These are phyloP conservation scores for Pyrenophora graminea DNA, from an alignment of 2,329 filamentous ascomycete species.

Conservation along the genomic window DNA sequence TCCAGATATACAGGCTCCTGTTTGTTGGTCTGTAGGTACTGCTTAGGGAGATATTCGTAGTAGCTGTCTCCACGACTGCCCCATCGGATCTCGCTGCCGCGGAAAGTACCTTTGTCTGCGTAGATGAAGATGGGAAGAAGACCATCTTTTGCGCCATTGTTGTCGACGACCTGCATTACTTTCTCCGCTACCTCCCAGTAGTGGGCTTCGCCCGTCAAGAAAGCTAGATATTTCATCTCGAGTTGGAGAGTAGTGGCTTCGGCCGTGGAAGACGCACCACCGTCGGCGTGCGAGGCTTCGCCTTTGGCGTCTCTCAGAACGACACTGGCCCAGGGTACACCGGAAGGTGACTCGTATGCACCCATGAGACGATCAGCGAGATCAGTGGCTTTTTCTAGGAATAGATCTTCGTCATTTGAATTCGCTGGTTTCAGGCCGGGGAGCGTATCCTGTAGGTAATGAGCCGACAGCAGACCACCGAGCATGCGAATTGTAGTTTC, in stretches of 20 bases:
- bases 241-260: constrained; percentile 92
- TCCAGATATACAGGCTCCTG: constrained; percentile 84
- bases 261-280: constrained; percentile 88
- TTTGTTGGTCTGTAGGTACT: constrained; percentile 90
- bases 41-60: constrained; percentile 98
- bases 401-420: constrained; percentile 81
- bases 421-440: constrained; percentile 78
- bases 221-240: constrained; percentile 95
- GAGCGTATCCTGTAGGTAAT: constrained; percentile 87
- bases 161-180: constrained; percentile 88
- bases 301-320: constrained; percentile 79
- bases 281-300: constrained; percentile 79
- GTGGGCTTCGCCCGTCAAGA: constrained; percentile 86
- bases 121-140: constrained; percentile 91
- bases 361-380: constrained; percentile 84
- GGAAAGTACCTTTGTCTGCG: constrained; percentile 76
- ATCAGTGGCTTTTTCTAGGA: constrained; percentile 93
- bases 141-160: constrained; percentile 77
- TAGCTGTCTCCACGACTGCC: constrained; percentile 96
- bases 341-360: constrained; percentile 85
- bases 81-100: constrained; percentile 82
- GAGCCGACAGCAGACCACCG: constrained; percentile 86
- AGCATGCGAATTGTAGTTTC: constrained; percentile 98
- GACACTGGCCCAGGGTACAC: constrained; percentile 87
- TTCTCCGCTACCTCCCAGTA: constrained; percentile 94